Percentiles rank a stretch among this genome's conserved stretches.
Evolutionary conservation across 2,329 filamentous ascomycete species (phyloP).

Genomic region (Fusarium drepaniforme): DNA sequence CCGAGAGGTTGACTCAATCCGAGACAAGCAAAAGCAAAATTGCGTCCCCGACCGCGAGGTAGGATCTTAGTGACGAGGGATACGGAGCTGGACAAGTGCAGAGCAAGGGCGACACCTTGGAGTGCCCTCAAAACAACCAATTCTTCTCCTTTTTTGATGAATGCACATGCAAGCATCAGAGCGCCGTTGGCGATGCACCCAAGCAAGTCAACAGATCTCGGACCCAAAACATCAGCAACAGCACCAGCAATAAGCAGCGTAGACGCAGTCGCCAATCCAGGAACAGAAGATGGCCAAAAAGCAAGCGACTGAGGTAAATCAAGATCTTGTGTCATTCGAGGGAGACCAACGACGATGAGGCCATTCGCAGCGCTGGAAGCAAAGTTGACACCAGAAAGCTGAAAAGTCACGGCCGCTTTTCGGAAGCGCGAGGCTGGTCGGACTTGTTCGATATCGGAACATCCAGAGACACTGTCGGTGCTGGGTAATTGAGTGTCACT

Average conservation of each 20-base stretch:
- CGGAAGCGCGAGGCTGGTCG: slow-evolving; percentile 25
- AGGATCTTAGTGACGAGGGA: slow-evolving; percentile 50
- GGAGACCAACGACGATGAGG: slow-evolving; percentile 54
- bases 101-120: slow-evolving; percentile 53
- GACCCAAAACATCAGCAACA: slow-evolving; percentile 53
- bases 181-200: slow-evolving; percentile 48
- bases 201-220: slow-evolving; percentile 47
- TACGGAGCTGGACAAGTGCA: slow-evolving; percentile 53
- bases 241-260: slow-evolving; percentile 54
- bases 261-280: slow-evolving; percentile 51
- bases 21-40: slow-evolving; percentile 57
- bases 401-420: slow-evolving; percentile 37
- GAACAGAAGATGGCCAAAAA: slow-evolving; percentile 55
- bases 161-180: slow-evolving; percentile 49
- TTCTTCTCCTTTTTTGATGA: slow-evolving; percentile 46
- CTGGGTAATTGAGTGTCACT: background rate
- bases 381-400: slow-evolving; percentile 43
- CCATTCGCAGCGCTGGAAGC: slow-evolving; percentile 41
- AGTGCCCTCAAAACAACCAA: slow-evolving; percentile 54
- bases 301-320: slow-evolving; percentile 48
- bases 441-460: background rate
- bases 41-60: slow-evolving; percentile 49
- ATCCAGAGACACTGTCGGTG: background rate
- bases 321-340: slow-evolving; percentile 54
- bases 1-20: slow-evolving; percentile 62